These are phyloP conservation scores for Pythium guiyangense DNA, from an alignment of 352 stramenopile genomes.

Conservation along the genomic window DNA sequence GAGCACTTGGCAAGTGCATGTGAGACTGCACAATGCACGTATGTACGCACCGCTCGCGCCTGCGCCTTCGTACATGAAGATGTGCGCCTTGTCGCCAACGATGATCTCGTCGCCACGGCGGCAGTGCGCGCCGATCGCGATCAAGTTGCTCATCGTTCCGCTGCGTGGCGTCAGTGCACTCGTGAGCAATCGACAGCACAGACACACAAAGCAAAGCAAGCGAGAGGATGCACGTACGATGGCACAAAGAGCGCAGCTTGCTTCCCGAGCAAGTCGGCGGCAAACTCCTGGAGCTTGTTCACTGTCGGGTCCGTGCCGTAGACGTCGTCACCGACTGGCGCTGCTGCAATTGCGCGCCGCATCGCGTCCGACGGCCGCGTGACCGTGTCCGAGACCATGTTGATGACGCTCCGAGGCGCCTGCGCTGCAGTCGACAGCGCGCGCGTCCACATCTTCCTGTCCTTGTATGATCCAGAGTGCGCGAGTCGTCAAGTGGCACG, in stretches of 20 bases:
- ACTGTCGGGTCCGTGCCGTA: slow-evolving; percentile 92
- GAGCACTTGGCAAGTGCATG: background rate
- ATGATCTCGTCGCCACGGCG: slow-evolving; percentile 93
- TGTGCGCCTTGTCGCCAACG: slow-evolving; percentile 92
- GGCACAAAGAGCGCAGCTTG: slow-evolving; percentile 94
- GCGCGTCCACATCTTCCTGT: slow-evolving; percentile 8
- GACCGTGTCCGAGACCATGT: slow-evolving; percentile 97
- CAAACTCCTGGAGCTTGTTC: slow-evolving; percentile 88
- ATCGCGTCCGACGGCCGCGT: slow-evolving; percentile 91
- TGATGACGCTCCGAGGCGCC: slow-evolving; percentile 35
- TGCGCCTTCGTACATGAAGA: slow-evolving; percentile 96
- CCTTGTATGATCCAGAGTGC: background rate
- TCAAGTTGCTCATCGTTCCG: slow-evolving; percentile 98
- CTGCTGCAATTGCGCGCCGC: slow-evolving; percentile 85
- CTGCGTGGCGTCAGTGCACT: slow-evolving; percentile 15
- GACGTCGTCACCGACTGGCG: slow-evolving; percentile 76
- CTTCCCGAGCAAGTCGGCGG: slow-evolving; percentile 93
- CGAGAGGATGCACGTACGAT: slow-evolving; percentile 43
- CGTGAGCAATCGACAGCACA: too few relatives aligned
- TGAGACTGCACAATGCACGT: background rate
- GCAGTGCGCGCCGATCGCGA: slow-evolving; percentile 93
- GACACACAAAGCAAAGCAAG: too few relatives aligned
- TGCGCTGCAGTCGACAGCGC: slow-evolving; percentile 3
- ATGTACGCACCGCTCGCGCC: slow-evolving; percentile 70
- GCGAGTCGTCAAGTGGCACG: background rate